phyloP scores from a whole-genome alignment of 805 yeast genomes.

The Myxozyma udenii region DNA sequence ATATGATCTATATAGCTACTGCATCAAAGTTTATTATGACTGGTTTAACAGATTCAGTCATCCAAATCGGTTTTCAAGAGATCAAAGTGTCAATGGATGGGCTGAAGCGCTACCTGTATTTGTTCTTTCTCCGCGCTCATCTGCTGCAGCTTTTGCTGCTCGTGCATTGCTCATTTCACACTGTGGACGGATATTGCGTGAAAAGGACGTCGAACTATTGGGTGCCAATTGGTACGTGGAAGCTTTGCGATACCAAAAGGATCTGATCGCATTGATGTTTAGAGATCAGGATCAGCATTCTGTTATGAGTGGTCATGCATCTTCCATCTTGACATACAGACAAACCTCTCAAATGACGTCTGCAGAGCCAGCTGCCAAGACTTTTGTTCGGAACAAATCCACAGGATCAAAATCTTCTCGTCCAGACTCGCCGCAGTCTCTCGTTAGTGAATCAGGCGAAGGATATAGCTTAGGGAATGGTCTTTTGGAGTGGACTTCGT shows the following conservation, averaged over 20 bases:
- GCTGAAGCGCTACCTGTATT: constrained; percentile 5
- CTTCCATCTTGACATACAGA: not conserved
- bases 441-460: not conserved
- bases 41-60: not conserved
- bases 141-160: constrained; percentile 14
- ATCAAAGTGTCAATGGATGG: constrained; percentile 4
- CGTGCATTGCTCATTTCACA: constrained; percentile 12
- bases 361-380: not conserved
- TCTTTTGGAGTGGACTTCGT: not conserved
- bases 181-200: constrained; percentile 1
- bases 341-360: not conserved
- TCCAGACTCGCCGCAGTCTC: not conserved
- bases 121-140: constrained; percentile 8
- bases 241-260: constrained; percentile 12
- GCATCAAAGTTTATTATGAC: constrained; percentile 4
- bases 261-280: not conserved
- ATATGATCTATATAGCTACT: constrained; percentile 15
- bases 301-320: not conserved
- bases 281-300: not conserved
- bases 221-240: constrained; percentile 15
- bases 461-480: not conserved
- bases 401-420: too few species aligned
- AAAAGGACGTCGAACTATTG: constrained; percentile 7
- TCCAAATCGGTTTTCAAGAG: constrained; percentile 1
- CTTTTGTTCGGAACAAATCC: not conserved